Evolutionary conservation across 2,329 filamentous ascomycete species (phyloP).

Genomic region (Lomentospora prolificans): DNA sequence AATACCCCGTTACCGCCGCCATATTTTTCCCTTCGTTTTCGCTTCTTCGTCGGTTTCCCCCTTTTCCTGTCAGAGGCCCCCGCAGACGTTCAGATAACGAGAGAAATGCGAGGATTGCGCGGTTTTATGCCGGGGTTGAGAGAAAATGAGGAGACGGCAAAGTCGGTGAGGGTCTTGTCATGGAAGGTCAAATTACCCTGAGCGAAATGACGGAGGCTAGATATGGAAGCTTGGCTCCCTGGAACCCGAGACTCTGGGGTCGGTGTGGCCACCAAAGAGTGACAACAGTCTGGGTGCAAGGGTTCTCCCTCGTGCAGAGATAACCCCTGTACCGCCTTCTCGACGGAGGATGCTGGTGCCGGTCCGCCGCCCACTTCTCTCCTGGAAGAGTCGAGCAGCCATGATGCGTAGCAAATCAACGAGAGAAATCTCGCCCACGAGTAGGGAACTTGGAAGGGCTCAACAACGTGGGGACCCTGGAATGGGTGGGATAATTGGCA

Average conservation of each 20-base stretch:
- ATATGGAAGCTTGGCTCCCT: neutral
- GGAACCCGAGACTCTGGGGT: neutral
- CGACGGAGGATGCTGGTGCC: too few species aligned
- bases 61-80: too few species aligned
- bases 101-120: neutral
- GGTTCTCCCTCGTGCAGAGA: neutral
- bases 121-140: neutral
- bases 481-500: too few species aligned
- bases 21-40: neutral
- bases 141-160: neutral
- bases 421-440: too few species aligned
- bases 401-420: too few species aligned
- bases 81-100: too few species aligned
- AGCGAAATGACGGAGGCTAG: neutral
- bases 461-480: too few species aligned
- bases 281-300: neutral
- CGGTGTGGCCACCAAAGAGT: neutral
- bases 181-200: neutral
- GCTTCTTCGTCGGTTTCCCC: neutral
- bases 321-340: neutral
- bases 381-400: too few species aligned
- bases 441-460: too few species aligned
- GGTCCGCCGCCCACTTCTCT: too few species aligned
- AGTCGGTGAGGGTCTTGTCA: neutral
- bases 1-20: neutral